These are phyloP conservation scores for Mycosphaerella sp. DNA, from an alignment of 2,329 filamentous ascomycete genomes.

Conservation along the genomic window DNA sequence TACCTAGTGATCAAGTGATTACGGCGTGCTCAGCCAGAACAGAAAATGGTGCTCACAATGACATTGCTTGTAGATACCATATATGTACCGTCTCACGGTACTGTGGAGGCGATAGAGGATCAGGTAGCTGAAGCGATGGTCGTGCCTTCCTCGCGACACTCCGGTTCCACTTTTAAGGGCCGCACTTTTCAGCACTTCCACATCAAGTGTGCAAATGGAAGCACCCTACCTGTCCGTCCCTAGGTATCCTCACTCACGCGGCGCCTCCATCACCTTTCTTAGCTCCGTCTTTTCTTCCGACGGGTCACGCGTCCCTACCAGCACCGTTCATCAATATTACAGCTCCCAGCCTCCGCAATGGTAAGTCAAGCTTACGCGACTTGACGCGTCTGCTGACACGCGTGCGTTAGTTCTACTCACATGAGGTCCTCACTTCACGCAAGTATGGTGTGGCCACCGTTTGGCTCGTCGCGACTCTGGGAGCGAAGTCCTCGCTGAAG, in stretches of 20 bases:
- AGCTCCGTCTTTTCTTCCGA: neutral
- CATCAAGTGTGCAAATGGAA: neutral
- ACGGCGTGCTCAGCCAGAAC: no score
- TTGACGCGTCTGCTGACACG: slow-evolving; percentile 3
- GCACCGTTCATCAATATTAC: neutral
- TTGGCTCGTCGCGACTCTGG: slow-evolving; percentile 89
- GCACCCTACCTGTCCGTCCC: neutral
- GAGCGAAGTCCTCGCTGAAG: slow-evolving; percentile 61
- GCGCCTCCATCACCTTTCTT: neutral
- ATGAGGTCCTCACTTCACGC: slow-evolving; percentile 66
- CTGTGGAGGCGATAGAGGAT: neutral
- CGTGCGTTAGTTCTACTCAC: slow-evolving; percentile 2
- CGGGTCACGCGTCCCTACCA: neutral
- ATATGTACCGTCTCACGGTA: no score
- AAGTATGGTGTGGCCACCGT: slow-evolving; percentile 92
- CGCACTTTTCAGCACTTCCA: neutral
- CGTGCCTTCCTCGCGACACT: neutral
- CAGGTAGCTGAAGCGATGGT: neutral
- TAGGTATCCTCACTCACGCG: neutral
- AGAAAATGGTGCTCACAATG: no score
- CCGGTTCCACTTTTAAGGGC: neutral
- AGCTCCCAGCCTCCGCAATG: neutral
- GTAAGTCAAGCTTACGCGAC: neutral
- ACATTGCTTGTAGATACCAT: no score
- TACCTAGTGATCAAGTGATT: no score